A percentile compares a stretch with the other conserved stretches of the same genome.
Conservation (phyloP, 768 basidiomycete species). For the Lanmaoa rubissima region DNA sequence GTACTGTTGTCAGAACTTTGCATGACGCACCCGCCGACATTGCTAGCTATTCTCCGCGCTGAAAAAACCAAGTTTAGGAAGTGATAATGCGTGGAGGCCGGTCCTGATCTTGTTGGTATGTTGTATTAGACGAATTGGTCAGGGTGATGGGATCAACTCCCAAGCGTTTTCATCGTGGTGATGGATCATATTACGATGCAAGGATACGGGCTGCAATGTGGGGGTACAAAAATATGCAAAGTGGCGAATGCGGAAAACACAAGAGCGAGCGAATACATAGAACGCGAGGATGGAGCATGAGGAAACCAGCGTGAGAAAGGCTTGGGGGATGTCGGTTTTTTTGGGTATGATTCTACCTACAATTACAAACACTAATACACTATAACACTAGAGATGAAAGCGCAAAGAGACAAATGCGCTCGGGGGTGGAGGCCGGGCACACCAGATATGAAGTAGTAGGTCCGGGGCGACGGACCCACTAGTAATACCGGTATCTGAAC, state of each 20-base stretch:
- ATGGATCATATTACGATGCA: slow-evolving; percentile 5
- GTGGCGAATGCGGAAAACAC: background rate
- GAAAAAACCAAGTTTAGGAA: background rate
- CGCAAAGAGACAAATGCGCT: slow-evolving; percentile 6
- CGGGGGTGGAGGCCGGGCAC: background rate
- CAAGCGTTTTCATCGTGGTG: background rate
- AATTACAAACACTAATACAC: slow-evolving; percentile 26
- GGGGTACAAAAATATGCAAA: slow-evolving; percentile 10
- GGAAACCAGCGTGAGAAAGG: slow-evolving; percentile 3
- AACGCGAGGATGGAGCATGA: background rate
- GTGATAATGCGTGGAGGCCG: background rate
- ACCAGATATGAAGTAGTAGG: slow-evolving; percentile 5
- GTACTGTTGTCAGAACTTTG: background rate
- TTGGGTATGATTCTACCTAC: slow-evolving; percentile 21
- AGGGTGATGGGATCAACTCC: background rate
- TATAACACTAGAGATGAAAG: slow-evolving; percentile 16
- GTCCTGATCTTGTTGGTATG: slow-evolving; percentile 9
- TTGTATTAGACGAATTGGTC: background rate
- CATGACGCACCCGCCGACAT: background rate
- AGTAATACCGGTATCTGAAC: slow-evolving; percentile 27
- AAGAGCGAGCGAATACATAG: slow-evolving; percentile 14
- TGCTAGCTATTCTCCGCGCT: background rate
- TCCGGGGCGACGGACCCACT: slow-evolving; percentile 5
- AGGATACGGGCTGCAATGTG: background rate
- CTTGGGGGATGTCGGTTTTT: background rate